Evolutionary conservation across 2,329 filamentous ascomycete species (phyloP).

Genomic region (Venturia carpophila): DNA sequence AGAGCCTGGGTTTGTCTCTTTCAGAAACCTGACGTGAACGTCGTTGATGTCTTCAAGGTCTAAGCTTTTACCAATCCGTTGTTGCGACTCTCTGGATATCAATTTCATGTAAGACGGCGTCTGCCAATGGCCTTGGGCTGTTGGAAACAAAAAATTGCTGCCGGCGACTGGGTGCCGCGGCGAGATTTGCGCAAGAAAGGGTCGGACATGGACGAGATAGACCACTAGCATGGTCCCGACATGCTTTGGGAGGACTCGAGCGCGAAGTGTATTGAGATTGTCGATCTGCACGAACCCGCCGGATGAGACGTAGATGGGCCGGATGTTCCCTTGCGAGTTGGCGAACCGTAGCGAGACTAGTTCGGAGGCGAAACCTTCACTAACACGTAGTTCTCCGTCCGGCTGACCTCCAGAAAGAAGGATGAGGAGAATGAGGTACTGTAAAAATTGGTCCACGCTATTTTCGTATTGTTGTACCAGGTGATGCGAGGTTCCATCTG

Average conservation of each 20-base stretch:
- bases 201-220: background rate
- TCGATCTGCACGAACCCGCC: background rate
- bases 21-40: background rate
- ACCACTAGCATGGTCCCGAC: background rate
- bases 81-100: constrained; percentile 2
- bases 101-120: background rate
- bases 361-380: constrained; percentile 1
- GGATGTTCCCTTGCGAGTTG: background rate
- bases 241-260: background rate
- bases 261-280: background rate
- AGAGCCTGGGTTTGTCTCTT: background rate
- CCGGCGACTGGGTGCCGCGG: background rate
- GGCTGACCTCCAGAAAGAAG: constrained; percentile 2
- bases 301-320: background rate
- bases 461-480: background rate
- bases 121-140: background rate
- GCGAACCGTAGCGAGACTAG: background rate
- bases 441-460: background rate
- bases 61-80: background rate
- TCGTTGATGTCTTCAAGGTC: constrained; percentile 5
- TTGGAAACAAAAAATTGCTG: constrained; percentile 1
- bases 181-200: background rate
- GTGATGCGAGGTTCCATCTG: background rate
- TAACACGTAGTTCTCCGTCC: background rate
- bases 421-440: constrained; percentile 1